These are phyloP conservation scores for Paraphoma chrysanthemicola DNA, from an alignment of 2,329 filamentous ascomycete genomes.

Conservation along the genomic window DNA sequence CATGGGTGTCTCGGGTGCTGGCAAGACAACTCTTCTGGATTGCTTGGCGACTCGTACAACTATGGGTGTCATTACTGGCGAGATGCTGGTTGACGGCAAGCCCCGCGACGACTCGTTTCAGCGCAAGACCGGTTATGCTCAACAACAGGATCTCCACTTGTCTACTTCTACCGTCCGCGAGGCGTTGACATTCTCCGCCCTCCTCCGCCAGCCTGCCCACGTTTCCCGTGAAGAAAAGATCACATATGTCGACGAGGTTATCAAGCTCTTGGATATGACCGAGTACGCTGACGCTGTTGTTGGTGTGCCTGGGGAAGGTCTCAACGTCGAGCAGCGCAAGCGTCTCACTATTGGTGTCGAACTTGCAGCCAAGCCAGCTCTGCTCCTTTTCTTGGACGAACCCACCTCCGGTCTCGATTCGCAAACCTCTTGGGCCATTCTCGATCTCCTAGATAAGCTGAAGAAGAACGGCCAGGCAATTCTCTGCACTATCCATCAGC, in stretches of 20 bases:
- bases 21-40: constrained; percentile 90
- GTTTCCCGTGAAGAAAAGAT: constrained; percentile 79
- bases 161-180: constrained; percentile 86
- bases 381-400: constrained; percentile 92
- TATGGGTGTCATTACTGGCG: constrained; percentile 86
- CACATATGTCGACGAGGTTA: constrained; percentile 87
- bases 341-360: constrained; percentile 96
- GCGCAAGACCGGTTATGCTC: constrained; percentile 89
- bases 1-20: constrained; percentile 93
- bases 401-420: constrained; percentile 93
- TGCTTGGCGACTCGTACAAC: constrained; percentile 84
- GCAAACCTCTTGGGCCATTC: constrained; percentile 92
- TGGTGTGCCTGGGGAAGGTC: constrained; percentile 85
- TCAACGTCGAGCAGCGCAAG: constrained; percentile 70
- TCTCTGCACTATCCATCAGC: constrained; percentile 97
- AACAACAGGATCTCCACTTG: constrained; percentile 90
- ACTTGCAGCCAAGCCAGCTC: constrained; percentile 85
- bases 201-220: constrained; percentile 81
- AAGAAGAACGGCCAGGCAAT: constrained; percentile 83
- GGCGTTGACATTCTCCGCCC: constrained; percentile 82
- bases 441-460: constrained; percentile 86
- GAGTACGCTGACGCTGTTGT: constrained; percentile 90
- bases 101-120: constrained; percentile 84
- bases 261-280: constrained; percentile 88
- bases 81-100: constrained; percentile 82